A percentile compares a stretch with the other conserved stretches of the same genome.
phyloP scores from a whole-genome alignment of 345 rosid genomes.

The Rhodomyrtus tomentosa region DNA sequence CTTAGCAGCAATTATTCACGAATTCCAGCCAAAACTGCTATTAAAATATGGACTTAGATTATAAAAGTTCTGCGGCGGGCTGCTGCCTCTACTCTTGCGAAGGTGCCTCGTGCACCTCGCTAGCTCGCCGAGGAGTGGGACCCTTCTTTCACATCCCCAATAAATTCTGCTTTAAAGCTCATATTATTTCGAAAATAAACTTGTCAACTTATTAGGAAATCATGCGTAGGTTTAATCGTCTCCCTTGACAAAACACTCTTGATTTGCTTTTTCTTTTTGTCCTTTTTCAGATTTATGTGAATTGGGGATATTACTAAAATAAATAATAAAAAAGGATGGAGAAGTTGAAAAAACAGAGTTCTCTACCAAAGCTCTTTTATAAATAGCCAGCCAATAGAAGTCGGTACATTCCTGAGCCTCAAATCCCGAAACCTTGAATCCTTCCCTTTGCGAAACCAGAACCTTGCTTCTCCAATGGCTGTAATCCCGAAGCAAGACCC shows the following conservation, averaged over 20 bases:
- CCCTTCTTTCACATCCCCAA: no score
- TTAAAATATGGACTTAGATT: no score
- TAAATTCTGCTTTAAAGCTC: background rate
- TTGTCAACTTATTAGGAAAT: background rate
- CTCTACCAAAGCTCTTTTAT: background rate
- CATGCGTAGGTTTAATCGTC: background rate
- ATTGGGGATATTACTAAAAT: background rate
- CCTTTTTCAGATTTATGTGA: background rate
- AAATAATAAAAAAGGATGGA: background rate
- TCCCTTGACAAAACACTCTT: background rate
- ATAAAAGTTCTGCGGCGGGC: no score
- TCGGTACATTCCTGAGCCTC: background rate
- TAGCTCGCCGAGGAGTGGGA: no score
- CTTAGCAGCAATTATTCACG: no score
- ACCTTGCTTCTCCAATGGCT: slow-evolving; percentile 18
- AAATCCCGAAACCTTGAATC: background rate
- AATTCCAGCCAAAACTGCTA: no score
- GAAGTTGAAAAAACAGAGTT: background rate
- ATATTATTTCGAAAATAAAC: background rate
- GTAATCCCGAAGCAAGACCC: slow-evolving; percentile 13
- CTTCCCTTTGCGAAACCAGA: background rate
- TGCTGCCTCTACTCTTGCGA: no score
- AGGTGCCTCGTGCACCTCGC: no score
- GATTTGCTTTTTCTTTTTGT: background rate
- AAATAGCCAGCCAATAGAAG: no score